phyloP scores from a whole-genome alignment of 441 rosid species.

The Daphne laureola region DNA sequence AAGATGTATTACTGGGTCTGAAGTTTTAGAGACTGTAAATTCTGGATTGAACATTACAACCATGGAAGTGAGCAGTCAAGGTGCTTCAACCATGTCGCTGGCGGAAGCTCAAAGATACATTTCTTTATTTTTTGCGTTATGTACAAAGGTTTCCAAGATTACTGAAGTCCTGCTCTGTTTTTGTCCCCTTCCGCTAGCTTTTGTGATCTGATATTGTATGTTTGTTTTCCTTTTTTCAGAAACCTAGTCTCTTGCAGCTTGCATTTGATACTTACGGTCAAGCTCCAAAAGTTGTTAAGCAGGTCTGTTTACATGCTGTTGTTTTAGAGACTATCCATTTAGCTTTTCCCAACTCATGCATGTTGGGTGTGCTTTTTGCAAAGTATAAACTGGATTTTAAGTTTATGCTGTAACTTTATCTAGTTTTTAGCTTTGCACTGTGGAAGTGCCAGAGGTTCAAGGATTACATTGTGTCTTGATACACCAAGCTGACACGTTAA shows the following conservation, averaged over 20 bases:
- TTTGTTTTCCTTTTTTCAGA: slow-evolving; percentile 41
- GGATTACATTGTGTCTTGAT: too few relatives aligned
- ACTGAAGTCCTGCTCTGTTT: slow-evolving; percentile 9
- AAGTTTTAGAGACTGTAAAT: slow-evolving; percentile 38
- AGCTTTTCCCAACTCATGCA: slow-evolving; percentile 3
- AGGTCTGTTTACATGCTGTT: slow-evolving; percentile 36
- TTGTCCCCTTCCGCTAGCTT: slow-evolving; percentile 6
- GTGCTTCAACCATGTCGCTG: slow-evolving; percentile 45
- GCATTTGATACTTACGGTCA: slow-evolving; percentile 69
- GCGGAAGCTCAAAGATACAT: slow-evolving; percentile 79
- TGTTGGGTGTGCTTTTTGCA: slow-evolving; percentile 1
- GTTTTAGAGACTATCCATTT: neutral
- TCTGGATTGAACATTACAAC: slow-evolving; percentile 39
- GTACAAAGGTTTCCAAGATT: slow-evolving; percentile 64
- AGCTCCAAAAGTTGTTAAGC: slow-evolving; percentile 85
- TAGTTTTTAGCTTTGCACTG: too few relatives aligned
- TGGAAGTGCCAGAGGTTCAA: too few relatives aligned
- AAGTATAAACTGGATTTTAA: too few relatives aligned
- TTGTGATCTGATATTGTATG: neutral
- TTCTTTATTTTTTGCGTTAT: slow-evolving; percentile 90
- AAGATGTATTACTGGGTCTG: slow-evolving; percentile 49
- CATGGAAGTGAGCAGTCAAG: slow-evolving; percentile 35
- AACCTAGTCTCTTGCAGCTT: slow-evolving; percentile 79
- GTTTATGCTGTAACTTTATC: too few relatives aligned
- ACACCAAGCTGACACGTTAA: too few relatives aligned